Conservation (phyloP, 2,329 filamentous ascomycete genomes). For the Pseudocercospora musae region DNA sequence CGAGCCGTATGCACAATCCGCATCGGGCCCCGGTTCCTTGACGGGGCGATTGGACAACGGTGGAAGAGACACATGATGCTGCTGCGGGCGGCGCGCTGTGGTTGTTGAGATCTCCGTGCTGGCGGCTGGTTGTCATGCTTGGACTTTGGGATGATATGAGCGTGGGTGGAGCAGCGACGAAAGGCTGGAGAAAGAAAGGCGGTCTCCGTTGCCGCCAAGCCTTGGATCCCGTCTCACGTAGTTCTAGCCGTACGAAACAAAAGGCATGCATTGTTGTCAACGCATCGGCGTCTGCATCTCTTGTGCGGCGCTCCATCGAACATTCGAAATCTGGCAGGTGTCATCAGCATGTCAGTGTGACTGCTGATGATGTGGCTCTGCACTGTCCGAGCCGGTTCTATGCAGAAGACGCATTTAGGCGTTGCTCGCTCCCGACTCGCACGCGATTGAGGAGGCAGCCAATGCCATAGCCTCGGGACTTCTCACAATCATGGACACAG, state of each 20-base stretch:
- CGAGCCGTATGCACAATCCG: conserved; percentile 3
- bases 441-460: conserved; percentile 5
- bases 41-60: conserved; percentile 1
- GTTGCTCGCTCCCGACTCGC: background rate
- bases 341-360: background rate
- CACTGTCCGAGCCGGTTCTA: background rate
- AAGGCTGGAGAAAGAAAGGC: background rate
- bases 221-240: no score
- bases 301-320: background rate
- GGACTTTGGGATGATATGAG: background rate
- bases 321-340: background rate
- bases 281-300: background rate
- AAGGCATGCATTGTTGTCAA: background rate
- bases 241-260: no score
- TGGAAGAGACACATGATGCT: background rate
- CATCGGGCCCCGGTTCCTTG: background rate
- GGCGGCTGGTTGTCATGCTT: background rate
- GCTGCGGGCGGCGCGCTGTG: conserved; percentile 5
- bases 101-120: conserved; percentile 2
- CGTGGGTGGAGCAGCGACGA: background rate
- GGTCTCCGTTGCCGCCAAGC: background rate
- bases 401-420: background rate
- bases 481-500: no score
- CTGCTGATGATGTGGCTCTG: background rate
- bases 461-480: conserved; percentile 6